Base-by-base conservation (phyloP, 805 yeast genomes). In the Yamadazyma sp. region DNA sequence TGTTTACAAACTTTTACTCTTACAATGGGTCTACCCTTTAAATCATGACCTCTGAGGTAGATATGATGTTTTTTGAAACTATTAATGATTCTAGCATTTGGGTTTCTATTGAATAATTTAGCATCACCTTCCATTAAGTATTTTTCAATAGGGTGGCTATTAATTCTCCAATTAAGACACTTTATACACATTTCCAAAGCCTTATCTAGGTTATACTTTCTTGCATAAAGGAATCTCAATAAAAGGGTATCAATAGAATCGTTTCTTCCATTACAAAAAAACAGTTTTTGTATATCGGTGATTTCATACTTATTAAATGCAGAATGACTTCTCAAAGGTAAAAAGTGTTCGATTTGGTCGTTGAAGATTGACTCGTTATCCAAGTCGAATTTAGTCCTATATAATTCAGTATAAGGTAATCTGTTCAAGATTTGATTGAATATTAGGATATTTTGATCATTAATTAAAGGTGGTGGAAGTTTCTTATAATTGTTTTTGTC, bases 201-300 rank as follows among this genome's bases (percentile, higher is more conserved):
- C 49, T 78, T 75, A 45, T 77, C 80, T n/a, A 78, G 66, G 46
- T 82, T 76, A 79, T 85, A 83, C 58, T 86, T 86, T 57, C 95
- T 77, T 21, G 95, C 95, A 44, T 93, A 70, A 15, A 85, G 56
- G 51, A 80, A 88, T 49, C 95, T 71, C 48, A 88, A 65, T 22
- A 86, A 30, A 43, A 80, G 58, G 46, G 83, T 80, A 58, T 91
- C 98, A 2, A 94, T 85, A 33, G 79, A 69, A 53, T 89, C 97
- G 26, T 78, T 73, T 58, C 89, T 79, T 2, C 16, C 23, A 21
- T 32, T 24, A 3, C 36, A 20, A 14, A 50, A 31, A 4, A 46
- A 21, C 15, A 31, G 30, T 12, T 14, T 23, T 13, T 33, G 17
- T 21, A 25, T 25, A 5, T 42, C 29, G 6, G 31, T 30, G 25